A percentile compares a stretch with the other conserved stretches of the same genome.
Conservation (phyloP, 108 stramenopile genomes). For the Cylindrotheca closterium region DNA sequence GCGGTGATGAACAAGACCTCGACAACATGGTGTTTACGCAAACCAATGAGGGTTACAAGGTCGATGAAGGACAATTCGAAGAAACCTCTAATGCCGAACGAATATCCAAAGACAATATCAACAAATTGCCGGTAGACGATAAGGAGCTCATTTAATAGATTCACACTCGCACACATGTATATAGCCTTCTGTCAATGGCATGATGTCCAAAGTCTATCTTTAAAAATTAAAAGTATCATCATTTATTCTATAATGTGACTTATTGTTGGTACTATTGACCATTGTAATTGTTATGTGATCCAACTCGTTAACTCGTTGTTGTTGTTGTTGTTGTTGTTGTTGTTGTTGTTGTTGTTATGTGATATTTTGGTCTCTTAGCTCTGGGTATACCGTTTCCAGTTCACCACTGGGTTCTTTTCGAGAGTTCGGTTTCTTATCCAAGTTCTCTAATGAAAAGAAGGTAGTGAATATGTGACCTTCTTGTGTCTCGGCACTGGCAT, state of each 20-base stretch:
- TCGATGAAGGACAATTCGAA: conserved; percentile 35
- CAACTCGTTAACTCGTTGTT: too few species aligned
- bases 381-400: too few species aligned
- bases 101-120: conserved; percentile 15
- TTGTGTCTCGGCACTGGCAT: conserved; percentile 8
- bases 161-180: too few species aligned
- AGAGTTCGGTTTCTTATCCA: neutral
- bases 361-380: too few species aligned
- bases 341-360: too few species aligned
- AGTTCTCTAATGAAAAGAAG: neutral
- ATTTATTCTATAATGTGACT: too few species aligned
- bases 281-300: too few species aligned
- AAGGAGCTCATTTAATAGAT: conserved; percentile 19
- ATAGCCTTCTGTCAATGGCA: too few species aligned
- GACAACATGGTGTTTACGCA: conserved; percentile 42
- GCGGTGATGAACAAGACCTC: conserved; percentile 21
- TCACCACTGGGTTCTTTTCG: conserved; percentile 17
- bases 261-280: too few species aligned
- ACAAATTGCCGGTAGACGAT: conserved; percentile 6
- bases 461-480: conserved; percentile 16
- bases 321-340: too few species aligned
- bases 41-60: conserved; percentile 39
- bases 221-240: too few species aligned
- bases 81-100: conserved; percentile 35
- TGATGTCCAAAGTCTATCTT: too few species aligned